Evolutionary conservation across 805 yeast genomes (phyloP).

Genomic region (Kuraishia piskuri): DNA sequence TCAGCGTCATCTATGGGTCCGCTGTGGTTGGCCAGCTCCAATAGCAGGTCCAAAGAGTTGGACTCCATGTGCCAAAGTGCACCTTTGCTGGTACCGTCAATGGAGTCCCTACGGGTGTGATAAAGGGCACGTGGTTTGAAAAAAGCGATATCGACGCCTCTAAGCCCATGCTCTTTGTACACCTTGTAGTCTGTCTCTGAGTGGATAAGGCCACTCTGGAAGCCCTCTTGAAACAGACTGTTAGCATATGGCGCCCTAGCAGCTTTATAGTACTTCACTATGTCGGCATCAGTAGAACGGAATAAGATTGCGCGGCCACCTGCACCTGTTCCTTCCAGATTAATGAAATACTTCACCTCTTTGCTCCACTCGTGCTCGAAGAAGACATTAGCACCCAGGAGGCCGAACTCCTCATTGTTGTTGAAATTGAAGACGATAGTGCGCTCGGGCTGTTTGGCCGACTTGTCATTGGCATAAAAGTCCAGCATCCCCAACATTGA

Average conservation of each 20-base stretch:
- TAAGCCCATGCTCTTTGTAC: slow-evolving; percentile 54
- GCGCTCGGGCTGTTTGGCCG: slow-evolving; percentile 47
- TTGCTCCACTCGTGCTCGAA: slow-evolving; percentile 65
- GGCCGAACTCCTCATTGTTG: slow-evolving; percentile 83
- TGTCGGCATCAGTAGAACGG: slow-evolving; percentile 73
- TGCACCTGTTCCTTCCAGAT: slow-evolving; percentile 89
- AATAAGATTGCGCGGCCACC: slow-evolving; percentile 81
- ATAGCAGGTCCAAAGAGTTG: slow-evolving; percentile 53
- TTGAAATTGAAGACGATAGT: slow-evolving; percentile 80
- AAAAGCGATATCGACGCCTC: slow-evolving; percentile 89
- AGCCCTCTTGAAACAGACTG: slow-evolving; percentile 80
- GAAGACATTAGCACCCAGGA: slow-evolving; percentile 73
- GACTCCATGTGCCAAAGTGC: slow-evolving; percentile 84
- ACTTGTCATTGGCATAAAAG: slow-evolving; percentile 24
- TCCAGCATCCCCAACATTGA: slow-evolving; percentile 65
- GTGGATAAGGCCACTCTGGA: slow-evolving; percentile 57
- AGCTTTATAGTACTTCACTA: slow-evolving; percentile 46
- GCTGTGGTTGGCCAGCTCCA: slow-evolving; percentile 30
- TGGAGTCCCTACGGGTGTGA: slow-evolving; percentile 71
- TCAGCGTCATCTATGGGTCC: slow-evolving; percentile 23
- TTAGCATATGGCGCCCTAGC: slow-evolving; percentile 69
- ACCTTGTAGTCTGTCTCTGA: slow-evolving; percentile 85
- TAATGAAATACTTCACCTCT: slow-evolving; percentile 56
- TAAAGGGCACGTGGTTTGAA: slow-evolving; percentile 77
- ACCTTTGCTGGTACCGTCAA: slow-evolving; percentile 50